Evolutionary conservation across 208 protist genomes (phyloP).

Genomic region (Crithidia fasciculata): DNA sequence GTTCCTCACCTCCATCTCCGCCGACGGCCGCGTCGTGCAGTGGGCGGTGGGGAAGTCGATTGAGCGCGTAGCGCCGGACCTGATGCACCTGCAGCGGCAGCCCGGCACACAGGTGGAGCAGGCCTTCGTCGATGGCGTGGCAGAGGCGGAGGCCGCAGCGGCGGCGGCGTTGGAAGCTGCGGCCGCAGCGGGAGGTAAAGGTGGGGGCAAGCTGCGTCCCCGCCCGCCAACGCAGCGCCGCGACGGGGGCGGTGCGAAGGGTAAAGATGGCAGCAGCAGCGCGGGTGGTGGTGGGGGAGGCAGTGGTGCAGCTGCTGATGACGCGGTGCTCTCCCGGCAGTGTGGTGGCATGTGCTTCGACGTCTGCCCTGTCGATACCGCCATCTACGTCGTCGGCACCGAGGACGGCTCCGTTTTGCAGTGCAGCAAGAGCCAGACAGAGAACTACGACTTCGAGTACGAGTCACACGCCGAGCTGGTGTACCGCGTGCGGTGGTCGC

Average conservation of each 20-base stretch:
- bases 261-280: neutral
- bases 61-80: constrained; percentile 84
- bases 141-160: constrained; percentile 54
- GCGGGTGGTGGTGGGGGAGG: constrained; percentile 13
- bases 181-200: neutral
- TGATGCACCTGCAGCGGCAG: constrained; percentile 94
- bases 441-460: constrained; percentile 95
- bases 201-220: constrained; percentile 8
- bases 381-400: constrained; percentile 95
- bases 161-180: constrained; percentile 25
- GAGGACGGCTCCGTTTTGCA: constrained; percentile 96
- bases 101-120: constrained; percentile 67
- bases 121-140: constrained; percentile 74
- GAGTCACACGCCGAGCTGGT: constrained; percentile 93
- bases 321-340: constrained; percentile 93
- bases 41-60: constrained; percentile 96
- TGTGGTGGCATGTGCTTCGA: constrained; percentile 95
- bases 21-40: constrained; percentile 95
- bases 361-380: constrained; percentile 88
- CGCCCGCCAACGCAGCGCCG: neutral
- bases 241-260: neutral
- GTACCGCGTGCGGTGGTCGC: constrained; percentile 94
- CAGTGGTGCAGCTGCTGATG: constrained; percentile 39
- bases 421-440: constrained; percentile 96
- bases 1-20: constrained; percentile 95